These are phyloP conservation scores for Penicillium paxilli DNA, from an alignment of 495 filamentous ascomycete genomes.

Conservation along the genomic window DNA sequence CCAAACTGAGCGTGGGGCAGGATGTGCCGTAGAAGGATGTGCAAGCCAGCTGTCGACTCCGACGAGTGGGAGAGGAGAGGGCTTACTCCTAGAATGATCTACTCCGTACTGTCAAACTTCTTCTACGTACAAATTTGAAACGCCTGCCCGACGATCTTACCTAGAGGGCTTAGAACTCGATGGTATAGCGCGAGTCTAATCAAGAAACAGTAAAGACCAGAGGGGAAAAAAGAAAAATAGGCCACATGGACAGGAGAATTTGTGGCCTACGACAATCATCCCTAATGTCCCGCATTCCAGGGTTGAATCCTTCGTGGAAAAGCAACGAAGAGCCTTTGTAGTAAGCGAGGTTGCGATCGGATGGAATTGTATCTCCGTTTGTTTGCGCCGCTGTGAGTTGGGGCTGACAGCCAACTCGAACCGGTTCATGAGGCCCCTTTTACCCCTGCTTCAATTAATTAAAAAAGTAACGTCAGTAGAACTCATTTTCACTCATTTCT, in stretches of 20 bases:
- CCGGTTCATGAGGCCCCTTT: background rate
- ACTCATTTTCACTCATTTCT: background rate
- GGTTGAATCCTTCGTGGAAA: conserved; percentile 5
- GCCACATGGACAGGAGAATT: conserved; percentile 17
- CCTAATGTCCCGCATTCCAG: background rate
- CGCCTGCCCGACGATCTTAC: background rate
- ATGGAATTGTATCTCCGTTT: background rate
- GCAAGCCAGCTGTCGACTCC: background rate
- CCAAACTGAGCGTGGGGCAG: background rate
- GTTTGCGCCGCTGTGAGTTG: background rate
- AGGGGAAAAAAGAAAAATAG: background rate
- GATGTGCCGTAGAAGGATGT: background rate
- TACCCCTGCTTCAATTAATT: background rate
- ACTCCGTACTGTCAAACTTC: background rate
- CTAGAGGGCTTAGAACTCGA: background rate
- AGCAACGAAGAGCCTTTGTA: background rate
- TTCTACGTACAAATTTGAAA: background rate
- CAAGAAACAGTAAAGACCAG: too few species aligned
- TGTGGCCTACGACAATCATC: background rate
- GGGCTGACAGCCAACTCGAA: background rate
- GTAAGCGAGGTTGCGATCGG: conserved; percentile 2
- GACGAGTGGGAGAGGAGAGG: too few species aligned
- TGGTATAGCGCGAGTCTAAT: background rate
- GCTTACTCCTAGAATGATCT: background rate
- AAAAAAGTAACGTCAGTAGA: background rate